Evolutionary conservation across 306 rosid species (phyloP).

Genomic region (Geum urbanum): DNA sequence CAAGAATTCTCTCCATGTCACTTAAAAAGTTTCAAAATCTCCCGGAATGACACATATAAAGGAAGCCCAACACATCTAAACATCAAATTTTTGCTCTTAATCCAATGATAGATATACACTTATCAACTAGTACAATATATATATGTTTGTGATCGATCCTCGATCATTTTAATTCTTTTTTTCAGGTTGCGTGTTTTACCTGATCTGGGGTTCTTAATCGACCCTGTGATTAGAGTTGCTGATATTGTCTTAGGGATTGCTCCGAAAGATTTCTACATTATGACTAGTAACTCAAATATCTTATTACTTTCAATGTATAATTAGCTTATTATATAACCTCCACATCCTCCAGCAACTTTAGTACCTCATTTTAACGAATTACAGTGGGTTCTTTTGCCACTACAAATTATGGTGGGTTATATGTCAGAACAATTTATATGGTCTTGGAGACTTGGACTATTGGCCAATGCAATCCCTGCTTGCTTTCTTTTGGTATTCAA

Average conservation of each 20-base stretch:
- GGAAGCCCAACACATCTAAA: no score
- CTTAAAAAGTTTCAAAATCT: no score
- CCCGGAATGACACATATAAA: no score
- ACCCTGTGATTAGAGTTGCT: conserved; percentile 17
- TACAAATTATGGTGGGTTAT: not conserved
- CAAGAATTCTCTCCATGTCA: no score
- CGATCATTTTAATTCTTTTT: not conserved
- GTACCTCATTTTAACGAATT: no score
- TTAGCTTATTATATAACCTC: no score
- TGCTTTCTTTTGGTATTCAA: not conserved
- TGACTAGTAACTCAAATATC: no score
- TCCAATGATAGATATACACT: conserved; percentile 10
- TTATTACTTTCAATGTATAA: no score
- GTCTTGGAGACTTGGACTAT: no score
- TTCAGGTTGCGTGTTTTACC: conserved; percentile 5
- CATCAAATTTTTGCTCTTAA: conserved; percentile 19
- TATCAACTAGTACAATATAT: not conserved
- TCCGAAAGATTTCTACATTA: not conserved
- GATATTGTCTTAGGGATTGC: conserved; percentile 14
- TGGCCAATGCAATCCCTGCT: no score
- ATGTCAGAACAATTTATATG: not conserved
- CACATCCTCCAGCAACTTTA: no score
- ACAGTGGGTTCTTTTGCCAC: no score
- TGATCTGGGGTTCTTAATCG: conserved; percentile 25
- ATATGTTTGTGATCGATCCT: not conserved